phyloP scores from a whole-genome alignment of 257 asterid genomes.

The Anisodus acutangulus region DNA sequence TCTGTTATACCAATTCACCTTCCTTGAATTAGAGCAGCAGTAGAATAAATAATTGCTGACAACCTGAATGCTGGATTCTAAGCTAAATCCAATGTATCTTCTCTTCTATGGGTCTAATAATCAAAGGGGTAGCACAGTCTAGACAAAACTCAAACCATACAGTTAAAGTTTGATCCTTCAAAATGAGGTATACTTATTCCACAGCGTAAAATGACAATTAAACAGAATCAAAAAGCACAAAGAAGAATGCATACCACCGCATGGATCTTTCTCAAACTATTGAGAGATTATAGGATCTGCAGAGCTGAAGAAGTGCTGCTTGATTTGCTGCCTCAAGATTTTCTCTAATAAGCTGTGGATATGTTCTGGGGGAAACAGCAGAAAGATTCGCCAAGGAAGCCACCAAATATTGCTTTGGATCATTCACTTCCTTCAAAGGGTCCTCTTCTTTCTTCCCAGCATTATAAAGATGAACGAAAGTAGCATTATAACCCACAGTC shows the following conservation, averaged over 20 bases:
- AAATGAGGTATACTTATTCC: neutral
- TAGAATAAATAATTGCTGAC: neutral
- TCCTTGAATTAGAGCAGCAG: conserved; percentile 21
- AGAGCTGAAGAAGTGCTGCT: conserved; percentile 72
- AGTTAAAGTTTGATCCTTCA: neutral
- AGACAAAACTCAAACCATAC: neutral
- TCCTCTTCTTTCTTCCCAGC: conserved; percentile 90
- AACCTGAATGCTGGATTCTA: neutral
- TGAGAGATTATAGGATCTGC: conserved; percentile 61
- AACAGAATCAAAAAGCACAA: neutral
- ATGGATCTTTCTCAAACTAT: conserved; percentile 52
- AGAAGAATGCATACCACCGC: conserved; percentile 2
- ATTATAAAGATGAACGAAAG: conserved; percentile 72
- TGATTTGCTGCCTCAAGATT: conserved; percentile 78
- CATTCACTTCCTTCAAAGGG: conserved; percentile 79
- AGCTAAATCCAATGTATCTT: neutral
- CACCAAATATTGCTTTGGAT: conserved; percentile 84
- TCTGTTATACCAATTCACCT: neutral
- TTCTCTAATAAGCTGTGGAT: conserved; percentile 59
- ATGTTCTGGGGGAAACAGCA: conserved; percentile 70
- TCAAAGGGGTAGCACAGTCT: neutral
- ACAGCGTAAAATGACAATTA: neutral
- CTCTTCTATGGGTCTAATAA: neutral
- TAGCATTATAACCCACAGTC: conserved; percentile 73
- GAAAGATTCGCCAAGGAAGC: conserved; percentile 67